Base-by-base conservation (phyloP, 805 yeast genomes). In the Saturnispora sekii region DNA sequence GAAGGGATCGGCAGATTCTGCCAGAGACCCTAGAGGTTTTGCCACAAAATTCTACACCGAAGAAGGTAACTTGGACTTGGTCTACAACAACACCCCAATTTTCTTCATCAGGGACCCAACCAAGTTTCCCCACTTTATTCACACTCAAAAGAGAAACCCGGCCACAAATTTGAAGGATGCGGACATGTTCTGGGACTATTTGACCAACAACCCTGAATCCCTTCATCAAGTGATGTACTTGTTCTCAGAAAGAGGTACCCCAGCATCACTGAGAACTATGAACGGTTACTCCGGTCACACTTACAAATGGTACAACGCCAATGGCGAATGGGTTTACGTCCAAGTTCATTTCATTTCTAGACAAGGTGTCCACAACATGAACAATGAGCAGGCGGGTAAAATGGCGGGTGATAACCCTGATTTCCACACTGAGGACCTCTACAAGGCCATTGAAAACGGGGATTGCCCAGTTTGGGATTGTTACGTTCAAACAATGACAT, bases 21-120 rank as follows among this genome's bases (percentile, higher is more conserved):
- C 84, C 26, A 77, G 95, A 69, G 95, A 84, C 63, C 94, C 94
- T 56, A 76, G 94, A 69, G 95, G 95, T 15, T 82, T 83, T 59
- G 73, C 93, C 42, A 76, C 80, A 56, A 84, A 85, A 65, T 73
- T 84, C 50, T 82, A 83, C 66, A 84, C 94, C 33, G 79, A 84
- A 59, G 85, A 84, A 66, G 93, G 94, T 57, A 81, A 82, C 68
- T 72, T 81, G 65, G 95, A 84, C 66, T 77, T 82, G 68, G 95
- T 84, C 21, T 82, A 80, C 68, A 85, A 84, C 72, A 84, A 85
- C 67, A 84, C 93, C 28, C 95, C 95, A 10, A 74, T 85, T 46
- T 85, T 85, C 66, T 85, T 85, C 68, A 66, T 85, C 51, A 78
- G 95, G 68, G 94, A 86, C 62, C 88, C 90, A 43, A 70, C 80